Evolutionary conservation across 257 asterid genomes (phyloP), one percentile per base, ranked within the genome.

Genomic region (Solanum paucissectum): DNA sequence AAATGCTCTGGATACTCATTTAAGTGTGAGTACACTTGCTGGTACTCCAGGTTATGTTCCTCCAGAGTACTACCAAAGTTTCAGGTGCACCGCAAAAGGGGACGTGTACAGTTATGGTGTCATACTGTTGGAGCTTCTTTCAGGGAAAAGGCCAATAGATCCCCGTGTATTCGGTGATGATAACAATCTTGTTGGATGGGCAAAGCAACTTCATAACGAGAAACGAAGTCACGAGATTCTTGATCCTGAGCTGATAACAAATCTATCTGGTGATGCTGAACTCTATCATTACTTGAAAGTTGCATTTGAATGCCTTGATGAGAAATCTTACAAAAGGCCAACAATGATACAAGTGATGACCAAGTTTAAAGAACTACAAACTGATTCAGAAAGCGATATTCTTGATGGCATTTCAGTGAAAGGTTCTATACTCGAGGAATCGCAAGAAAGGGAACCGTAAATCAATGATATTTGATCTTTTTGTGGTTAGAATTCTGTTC

Each of bases 271-370:
- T 3, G 96, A 94, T 9, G 93, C 95, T 7, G 99, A 95, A 87
- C 89, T 96, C 7, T 92, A 91, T 88, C 98, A 94, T 84, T 96
- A 95, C 76, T 86, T 96, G 64, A 93, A 87, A 82, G 93, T 96
- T 13, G 99, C 98, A 1, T 95, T 96, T 6, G 96, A 94, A 27
- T 96, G 99, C 90, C 93, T 96, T 4, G 99, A 96, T 0, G 99
- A 96, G 72, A 95, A 95, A 92, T 91, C 98, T 6, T 93, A 90
- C 46, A 91, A 93, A 14, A 86, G 99, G 90, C 99, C 99, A 7
- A 96, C 99, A 20, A 96, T 96, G 97, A 96, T 96, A 36, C 98
- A 96, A 87, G 99, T 96, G 84, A 96, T 96, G 98, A 95, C 99
- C 16, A 95, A 91, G 98, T 94, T 95, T 84, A 95, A 93, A 91